Conservation (phyloP, 352 stramenopile genomes). For the Phytophthora melonis region DNA sequence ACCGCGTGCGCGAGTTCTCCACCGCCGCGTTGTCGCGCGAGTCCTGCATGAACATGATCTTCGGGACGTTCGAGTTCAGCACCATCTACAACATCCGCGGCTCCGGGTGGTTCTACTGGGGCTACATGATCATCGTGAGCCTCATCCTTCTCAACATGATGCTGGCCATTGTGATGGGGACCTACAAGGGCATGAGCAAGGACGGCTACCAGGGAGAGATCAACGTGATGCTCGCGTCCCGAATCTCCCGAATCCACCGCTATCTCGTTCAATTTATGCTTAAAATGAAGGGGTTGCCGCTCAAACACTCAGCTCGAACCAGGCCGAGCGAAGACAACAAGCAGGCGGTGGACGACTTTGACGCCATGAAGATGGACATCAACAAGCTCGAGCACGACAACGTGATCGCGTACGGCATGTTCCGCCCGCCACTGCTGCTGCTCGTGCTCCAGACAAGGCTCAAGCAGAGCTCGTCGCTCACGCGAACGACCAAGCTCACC, state of each 20-base stretch:
- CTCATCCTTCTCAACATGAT: constrained; percentile 77
- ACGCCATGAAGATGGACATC: constrained; percentile 3
- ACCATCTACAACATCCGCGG: constrained; percentile 47
- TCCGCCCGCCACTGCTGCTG: constrained; percentile 11
- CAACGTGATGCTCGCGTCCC: not conserved
- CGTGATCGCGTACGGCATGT: constrained; percentile 12
- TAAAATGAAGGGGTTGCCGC: not conserved
- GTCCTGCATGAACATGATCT: constrained; percentile 68
- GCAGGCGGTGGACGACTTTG: not conserved
- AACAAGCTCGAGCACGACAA: not conserved
- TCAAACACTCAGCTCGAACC: not conserved
- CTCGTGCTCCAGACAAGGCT: not conserved
- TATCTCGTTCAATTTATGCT: constrained; percentile 7
- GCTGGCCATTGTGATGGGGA: constrained; percentile 66
- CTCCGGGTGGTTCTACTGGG: constrained; percentile 62
- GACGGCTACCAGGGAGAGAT: constrained; percentile 26
- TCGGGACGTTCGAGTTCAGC: constrained; percentile 60
- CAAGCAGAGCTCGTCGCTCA: not conserved
- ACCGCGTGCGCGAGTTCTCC: constrained; percentile 52
- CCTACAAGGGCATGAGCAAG: constrained; percentile 48
- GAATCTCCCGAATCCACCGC: constrained; percentile 6
- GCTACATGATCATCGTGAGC: constrained; percentile 66
- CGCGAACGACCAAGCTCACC: not conserved
- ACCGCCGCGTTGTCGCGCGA: constrained; percentile 41
- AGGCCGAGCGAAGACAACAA: not conserved